Percentiles rank a stretch among this genome's conserved stretches.
Evolutionary conservation across 257 asterid species (phyloP).

Genomic region (Jacaranda mimosifolia): DNA sequence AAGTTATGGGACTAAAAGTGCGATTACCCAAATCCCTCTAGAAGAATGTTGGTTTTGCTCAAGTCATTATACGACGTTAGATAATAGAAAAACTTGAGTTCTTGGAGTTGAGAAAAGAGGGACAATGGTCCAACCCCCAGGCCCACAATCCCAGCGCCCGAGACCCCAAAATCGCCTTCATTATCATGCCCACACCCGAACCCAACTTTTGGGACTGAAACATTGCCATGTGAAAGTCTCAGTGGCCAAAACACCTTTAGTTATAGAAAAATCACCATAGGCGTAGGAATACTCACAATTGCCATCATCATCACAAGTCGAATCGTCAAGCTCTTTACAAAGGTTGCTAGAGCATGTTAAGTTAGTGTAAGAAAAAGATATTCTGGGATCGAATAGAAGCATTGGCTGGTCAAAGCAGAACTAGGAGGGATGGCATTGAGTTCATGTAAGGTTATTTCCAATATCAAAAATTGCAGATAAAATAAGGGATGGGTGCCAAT

Average conservation of each 20-base stretch:
- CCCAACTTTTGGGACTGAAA: slow-evolving; percentile 53
- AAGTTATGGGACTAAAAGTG: no score
- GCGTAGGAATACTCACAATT: slow-evolving; percentile 67
- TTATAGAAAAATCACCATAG: slow-evolving; percentile 80
- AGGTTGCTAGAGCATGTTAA: slow-evolving; percentile 61
- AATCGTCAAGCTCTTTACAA: slow-evolving; percentile 57
- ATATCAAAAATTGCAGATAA: slow-evolving; percentile 73
- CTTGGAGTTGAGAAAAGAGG: slow-evolving; percentile 77
- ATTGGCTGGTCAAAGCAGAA: slow-evolving; percentile 67
- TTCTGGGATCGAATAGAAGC: slow-evolving; percentile 70
- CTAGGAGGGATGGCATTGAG: slow-evolving; percentile 79
- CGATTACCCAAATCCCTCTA: no score
- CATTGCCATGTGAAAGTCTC: slow-evolving; percentile 68
- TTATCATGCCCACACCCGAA: slow-evolving; percentile 89
- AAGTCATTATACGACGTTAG: slow-evolving; percentile 75
- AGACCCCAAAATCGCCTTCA: slow-evolving; percentile 69
- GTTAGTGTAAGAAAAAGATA: slow-evolving; percentile 58
- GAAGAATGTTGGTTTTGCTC: slow-evolving; percentile 56
- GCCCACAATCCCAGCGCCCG: slow-evolving; percentile 83
- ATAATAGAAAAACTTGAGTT: slow-evolving; percentile 77
- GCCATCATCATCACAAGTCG: slow-evolving; percentile 45
- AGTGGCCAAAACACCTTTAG: slow-evolving; percentile 69
- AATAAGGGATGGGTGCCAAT: slow-evolving; percentile 68
- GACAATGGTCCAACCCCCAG: slow-evolving; percentile 85
- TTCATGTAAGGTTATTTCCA: slow-evolving; percentile 84